Evolutionary conservation across 2,329 filamentous ascomycete genomes (phyloP), one percentile per base, ranked within the genome.

Genomic region (Aureobasidium lini): DNA sequence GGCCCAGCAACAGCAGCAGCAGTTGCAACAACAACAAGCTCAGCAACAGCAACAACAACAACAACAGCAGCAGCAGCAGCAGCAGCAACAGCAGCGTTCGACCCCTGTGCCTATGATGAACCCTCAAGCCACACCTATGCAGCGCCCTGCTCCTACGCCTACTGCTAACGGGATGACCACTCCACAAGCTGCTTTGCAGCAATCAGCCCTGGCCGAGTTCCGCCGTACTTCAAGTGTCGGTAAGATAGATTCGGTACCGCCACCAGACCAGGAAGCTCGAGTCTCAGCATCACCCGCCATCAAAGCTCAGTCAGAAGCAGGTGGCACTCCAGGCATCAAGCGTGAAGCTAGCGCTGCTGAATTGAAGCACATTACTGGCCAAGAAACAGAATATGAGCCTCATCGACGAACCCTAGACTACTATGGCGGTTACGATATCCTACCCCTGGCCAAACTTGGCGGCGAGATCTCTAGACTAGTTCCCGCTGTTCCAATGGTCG

Each of bases 401-500:
- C 34, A 37, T 5, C 64, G 36, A 61, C 63, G 37, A 61, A 63
- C 16, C 31, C 64, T 69, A 28, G 66, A 67, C 23, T 61, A 60
- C 28, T 66, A 86, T 71, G 91, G 91, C 8, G 90, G 90, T 0
- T 80, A 93, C 61, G 83, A 89, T 61, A 76, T 92, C 11, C 77
- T 83, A 39, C 82, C 85, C 5, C 77, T 89, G 23, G 79, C 78
- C 58, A 81, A 83, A 52, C 72, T 91, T 52, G 86, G 87, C 5
- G 78, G 81, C 36, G 84, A 89, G 48, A 79, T 96, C 39, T 77
- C 84, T 52, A 79, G 80, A 46, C 79, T 84, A 66, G 89, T 86
- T 67, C 90, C 92, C 0, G 87, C 89, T 60, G 80, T 91, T 39
- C 93, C 94, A 0, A 77, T 79, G 2, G 79, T 91, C 16, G 77